phyloP scores from a whole-genome alignment of 768 basidiomycete genomes.

The Hygrophorus russula region DNA sequence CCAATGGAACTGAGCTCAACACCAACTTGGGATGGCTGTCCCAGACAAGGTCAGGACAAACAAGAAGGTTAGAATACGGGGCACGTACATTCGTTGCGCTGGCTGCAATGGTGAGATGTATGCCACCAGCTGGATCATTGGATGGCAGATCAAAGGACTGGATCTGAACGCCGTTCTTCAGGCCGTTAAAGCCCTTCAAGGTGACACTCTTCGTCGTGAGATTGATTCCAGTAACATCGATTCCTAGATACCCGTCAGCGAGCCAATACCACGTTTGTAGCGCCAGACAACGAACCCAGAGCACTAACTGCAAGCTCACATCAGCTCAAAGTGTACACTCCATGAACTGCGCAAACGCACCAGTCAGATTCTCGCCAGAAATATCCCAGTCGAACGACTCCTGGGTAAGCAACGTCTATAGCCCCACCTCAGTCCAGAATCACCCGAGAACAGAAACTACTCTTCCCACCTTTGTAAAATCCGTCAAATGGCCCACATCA shows the following conservation, averaged over 20 bases:
- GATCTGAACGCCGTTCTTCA: constrained; percentile 51
- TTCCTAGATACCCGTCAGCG: constrained; percentile 26
- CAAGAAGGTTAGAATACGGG: background rate
- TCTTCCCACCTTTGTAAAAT: constrained; percentile 46
- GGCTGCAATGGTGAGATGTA: constrained; percentile 54
- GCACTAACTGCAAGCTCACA: constrained; percentile 33
- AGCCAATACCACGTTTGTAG: background rate
- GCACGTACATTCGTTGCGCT: constrained; percentile 43
- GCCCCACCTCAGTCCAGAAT: background rate
- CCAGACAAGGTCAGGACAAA: constrained; percentile 6
- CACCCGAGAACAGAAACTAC: background rate
- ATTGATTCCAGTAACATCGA: constrained; percentile 43
- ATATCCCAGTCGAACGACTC: constrained; percentile 65
- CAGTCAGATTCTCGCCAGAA: constrained; percentile 49
- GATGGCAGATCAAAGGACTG: constrained; percentile 58
- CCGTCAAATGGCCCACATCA: constrained; percentile 43
- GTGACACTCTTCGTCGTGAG: constrained; percentile 47
- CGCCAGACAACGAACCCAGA: constrained; percentile 28
- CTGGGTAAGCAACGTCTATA: constrained; percentile 43
- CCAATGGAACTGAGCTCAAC: constrained; percentile 48
- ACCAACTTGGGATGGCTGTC: constrained; percentile 65
- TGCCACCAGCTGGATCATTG: constrained; percentile 62
- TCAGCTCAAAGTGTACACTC: background rate
- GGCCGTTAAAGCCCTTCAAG: constrained; percentile 60
- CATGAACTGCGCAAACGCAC: constrained; percentile 18